A percentile compares a stretch with the other conserved stretches of the same genome.
phyloP scores from a whole-genome alignment of 331 rosid genomes.

The Erythrophleum ivorense region DNA sequence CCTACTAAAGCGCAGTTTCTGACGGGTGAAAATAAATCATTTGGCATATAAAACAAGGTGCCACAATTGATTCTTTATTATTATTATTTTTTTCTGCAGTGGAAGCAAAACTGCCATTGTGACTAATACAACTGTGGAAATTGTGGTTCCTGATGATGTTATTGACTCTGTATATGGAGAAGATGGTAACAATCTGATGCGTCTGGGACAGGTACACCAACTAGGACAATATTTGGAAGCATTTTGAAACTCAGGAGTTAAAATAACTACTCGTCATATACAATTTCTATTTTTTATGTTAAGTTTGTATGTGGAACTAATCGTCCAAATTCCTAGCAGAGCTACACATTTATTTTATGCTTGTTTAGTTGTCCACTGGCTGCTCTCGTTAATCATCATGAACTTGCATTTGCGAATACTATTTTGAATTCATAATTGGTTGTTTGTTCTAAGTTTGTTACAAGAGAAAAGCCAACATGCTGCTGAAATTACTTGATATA shows the following conservation, averaged over 20 bases:
- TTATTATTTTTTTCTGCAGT: constrained; percentile 47
- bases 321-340: background rate
- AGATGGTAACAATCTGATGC: constrained; percentile 74
- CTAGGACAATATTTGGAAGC: background rate
- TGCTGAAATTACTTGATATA: constrained; percentile 25
- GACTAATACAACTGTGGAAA: constrained; percentile 84
- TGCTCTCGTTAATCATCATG: constrained; percentile 8
- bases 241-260: background rate
- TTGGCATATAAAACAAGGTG: background rate
- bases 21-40: constrained; percentile 2
- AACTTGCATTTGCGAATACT: background rate
- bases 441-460: constrained; percentile 16
- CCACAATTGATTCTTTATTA: constrained; percentile 26
- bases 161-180: constrained; percentile 82
- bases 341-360: background rate
- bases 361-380: constrained; percentile 21
- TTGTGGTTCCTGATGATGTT: constrained; percentile 70
- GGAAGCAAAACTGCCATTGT: constrained; percentile 73
- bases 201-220: constrained; percentile 76
- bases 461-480: constrained; percentile 25
- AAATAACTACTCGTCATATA: background rate
- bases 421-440: constrained; percentile 29
- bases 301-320: background rate
- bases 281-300: background rate
- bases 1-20: constrained; percentile 19